Evolutionary conservation across 306 rosid species (phyloP).

Genomic region (Hylodesmum podocarpum): DNA sequence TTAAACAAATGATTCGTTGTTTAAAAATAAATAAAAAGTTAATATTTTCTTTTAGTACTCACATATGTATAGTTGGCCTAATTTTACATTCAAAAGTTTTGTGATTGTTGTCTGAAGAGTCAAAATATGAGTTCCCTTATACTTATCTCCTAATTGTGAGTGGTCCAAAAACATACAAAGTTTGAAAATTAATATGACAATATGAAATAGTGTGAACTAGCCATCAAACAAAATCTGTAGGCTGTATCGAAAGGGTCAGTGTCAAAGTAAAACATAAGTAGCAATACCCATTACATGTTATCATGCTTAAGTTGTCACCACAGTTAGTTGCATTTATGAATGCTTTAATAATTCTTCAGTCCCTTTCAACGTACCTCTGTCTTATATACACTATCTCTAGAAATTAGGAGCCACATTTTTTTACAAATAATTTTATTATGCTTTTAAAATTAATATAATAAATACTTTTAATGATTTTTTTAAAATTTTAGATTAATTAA

Average conservation of each 20-base stretch:
- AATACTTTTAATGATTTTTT: background rate
- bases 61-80: too few species aligned
- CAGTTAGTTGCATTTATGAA: constrained; percentile 14
- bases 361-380: background rate
- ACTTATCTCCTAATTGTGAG: background rate
- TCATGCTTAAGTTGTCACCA: background rate
- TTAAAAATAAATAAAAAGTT: too few species aligned
- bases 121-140: background rate
- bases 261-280: background rate
- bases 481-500: background rate
- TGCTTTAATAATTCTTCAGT: constrained; percentile 1
- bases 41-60: background rate
- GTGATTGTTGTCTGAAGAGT: background rate
- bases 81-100: background rate
- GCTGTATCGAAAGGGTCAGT: background rate
- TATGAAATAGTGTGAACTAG: too few species aligned
- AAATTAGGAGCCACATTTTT: background rate
- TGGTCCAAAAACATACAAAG: background rate
- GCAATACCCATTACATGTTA: background rate
- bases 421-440: background rate
- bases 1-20: too few species aligned
- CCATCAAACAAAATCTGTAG: background rate
- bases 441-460: background rate
- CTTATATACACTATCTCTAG: background rate
- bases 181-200: background rate